phyloP scores from a whole-genome alignment of 305 asterid genomes.

The Solanum chacoense region DNA sequence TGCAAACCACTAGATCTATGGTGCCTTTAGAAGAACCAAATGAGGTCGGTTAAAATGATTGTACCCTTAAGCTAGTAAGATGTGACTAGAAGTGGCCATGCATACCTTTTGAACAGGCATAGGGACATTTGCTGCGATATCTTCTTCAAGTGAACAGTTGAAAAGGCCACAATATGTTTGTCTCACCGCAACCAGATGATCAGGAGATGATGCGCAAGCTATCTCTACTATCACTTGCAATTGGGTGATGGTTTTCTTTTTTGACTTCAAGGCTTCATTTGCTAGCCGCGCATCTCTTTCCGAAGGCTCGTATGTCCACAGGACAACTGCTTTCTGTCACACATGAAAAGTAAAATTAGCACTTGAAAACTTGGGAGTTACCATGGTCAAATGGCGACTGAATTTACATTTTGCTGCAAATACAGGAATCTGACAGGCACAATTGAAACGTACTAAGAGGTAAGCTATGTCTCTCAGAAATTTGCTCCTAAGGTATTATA shows the following conservation, averaged over 20 bases:
- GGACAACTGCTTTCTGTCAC: conserved; percentile 49
- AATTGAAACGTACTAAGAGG: not conserved
- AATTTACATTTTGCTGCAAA: not conserved
- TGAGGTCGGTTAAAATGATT: not conserved
- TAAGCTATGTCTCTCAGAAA: not conserved
- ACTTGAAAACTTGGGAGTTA: not conserved
- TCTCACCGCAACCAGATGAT: conserved; percentile 59
- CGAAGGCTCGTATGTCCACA: conserved; percentile 66
- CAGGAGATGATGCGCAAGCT: conserved; percentile 66
- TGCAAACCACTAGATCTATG: not conserved
- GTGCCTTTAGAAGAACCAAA: not conserved
- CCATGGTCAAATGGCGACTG: not conserved
- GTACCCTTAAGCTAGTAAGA: not conserved
- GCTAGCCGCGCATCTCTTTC: conserved; percentile 79
- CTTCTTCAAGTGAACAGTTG: conserved; percentile 61
- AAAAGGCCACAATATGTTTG: conserved; percentile 46
- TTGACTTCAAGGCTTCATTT: conserved; percentile 43
- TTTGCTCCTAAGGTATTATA: not conserved
- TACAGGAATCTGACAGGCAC: not conserved
- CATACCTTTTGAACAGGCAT: conserved; percentile 57
- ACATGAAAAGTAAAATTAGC: not conserved
- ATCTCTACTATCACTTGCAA: conserved; percentile 73
- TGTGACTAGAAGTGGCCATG: not conserved
- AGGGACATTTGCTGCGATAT: conserved; percentile 39
- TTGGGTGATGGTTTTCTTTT: conserved; percentile 25